Percentiles rank a stretch among this genome's conserved stretches.
phyloP scores from a whole-genome alignment of 768 basidiomycete genomes.

The Rubroboletus pulcherrimus region DNA sequence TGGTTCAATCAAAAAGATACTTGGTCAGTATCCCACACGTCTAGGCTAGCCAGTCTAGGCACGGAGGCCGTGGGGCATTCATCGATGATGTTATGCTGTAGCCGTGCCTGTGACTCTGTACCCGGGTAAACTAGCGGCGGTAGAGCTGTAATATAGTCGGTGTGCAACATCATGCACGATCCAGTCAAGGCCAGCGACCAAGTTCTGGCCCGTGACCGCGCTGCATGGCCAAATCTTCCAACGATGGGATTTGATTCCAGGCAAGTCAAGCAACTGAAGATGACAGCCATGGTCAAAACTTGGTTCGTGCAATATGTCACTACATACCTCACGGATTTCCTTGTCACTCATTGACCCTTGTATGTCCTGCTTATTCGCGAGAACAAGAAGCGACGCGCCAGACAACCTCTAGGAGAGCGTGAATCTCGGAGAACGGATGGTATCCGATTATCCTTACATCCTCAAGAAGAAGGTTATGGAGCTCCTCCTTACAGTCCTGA shows the following conservation, averaged over 20 bases:
- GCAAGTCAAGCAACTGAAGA: constrained; percentile 72
- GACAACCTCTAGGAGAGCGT: constrained; percentile 65
- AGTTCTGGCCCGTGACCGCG: constrained; percentile 83
- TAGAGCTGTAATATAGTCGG: constrained; percentile 78
- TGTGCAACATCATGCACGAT: constrained; percentile 84
- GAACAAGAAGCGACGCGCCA: constrained; percentile 92
- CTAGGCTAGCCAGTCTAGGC: constrained; percentile 5
- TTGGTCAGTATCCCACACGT: background rate
- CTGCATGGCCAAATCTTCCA: constrained; percentile 93
- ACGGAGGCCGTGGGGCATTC: constrained; percentile 4
- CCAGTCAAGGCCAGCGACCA: constrained; percentile 88
- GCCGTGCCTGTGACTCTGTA: background rate
- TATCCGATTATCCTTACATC: constrained; percentile 58
- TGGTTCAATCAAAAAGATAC: constrained; percentile 7
- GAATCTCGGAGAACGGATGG: constrained; percentile 14
- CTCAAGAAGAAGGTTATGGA: constrained; percentile 82
- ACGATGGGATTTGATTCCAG: constrained; percentile 78
- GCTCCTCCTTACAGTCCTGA: constrained; percentile 83
- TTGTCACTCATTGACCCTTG: constrained; percentile 75
- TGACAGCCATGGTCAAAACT: constrained; percentile 5
- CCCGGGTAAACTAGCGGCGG: constrained; percentile 10
- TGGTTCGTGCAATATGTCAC: background rate
- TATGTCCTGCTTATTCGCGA: constrained; percentile 98
- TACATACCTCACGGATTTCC: constrained; percentile 80
- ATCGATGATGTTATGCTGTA: constrained; percentile 1